Evolutionary conservation across 2,329 filamentous ascomycete species (phyloP), one percentile per base, ranked within the genome.

Genomic region (Fusarium tupiense): DNA sequence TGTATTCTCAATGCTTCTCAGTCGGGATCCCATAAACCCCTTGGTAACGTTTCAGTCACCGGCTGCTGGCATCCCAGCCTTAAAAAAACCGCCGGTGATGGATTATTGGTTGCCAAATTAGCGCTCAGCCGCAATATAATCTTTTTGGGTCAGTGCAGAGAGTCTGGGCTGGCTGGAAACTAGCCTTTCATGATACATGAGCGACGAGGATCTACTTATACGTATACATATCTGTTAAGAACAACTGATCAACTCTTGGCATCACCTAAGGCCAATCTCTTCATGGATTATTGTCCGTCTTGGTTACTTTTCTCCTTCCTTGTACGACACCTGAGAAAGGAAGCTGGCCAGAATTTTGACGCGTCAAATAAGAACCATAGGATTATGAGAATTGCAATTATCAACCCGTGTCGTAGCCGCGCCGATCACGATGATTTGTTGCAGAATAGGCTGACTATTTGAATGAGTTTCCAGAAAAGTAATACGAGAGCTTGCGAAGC

Each of bases 281-380:
- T 46, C 35, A 44, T 26, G 33, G 53, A 24, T 37, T 35, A 35
- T 50, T 66, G 40, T 57, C 46, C 44, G 47, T n/a, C 24, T 50
- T 26, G 37, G 35, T 31, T 56, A 41, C 14, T 26, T 61, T 53
- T 29, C 40, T 35, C 47, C 38, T 71, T 26, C 52, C 46, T 62
- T 61, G 65, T 57, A 50, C 41, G 26, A 50, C 40, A 38, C 31
- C 56, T 69, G 31, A 62, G 70, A 67, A 22, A 44, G 70, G 61
- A 71, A 73, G 61, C 57, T 58, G 47, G 53, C 24, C 40, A 58
- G 38, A 58, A 37, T 71, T 52, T 71, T 66, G 69, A 65, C 50
- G 52, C 47, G 61, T 71, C 47, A 56, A 54, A 38, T 47, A 29
- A 10, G 33, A 57, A 73, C 62, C 58, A 47, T 49, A 60, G 50